Evolutionary conservation across 176 grass and related monocot genomes (phyloP).

Genomic region (Hordeum vulgare): DNA sequence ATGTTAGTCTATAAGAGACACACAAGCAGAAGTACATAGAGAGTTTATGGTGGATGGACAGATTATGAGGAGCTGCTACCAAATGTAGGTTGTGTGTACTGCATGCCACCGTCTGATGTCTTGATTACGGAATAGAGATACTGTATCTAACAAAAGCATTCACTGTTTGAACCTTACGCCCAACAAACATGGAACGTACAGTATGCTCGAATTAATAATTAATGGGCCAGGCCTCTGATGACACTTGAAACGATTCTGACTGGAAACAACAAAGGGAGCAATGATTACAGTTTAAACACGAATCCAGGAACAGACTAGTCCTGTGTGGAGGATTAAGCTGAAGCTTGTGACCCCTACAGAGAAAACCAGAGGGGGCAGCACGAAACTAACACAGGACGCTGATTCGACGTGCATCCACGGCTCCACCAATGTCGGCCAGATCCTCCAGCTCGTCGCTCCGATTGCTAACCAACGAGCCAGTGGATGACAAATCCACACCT

Average conservation of each 20-base stretch:
- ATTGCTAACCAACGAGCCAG: neutral
- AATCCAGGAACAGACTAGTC: neutral
- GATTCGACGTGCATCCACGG: neutral
- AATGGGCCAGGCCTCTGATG: neutral
- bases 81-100: neutral
- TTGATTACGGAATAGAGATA: neutral
- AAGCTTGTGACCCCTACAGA: neutral
- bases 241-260: neutral
- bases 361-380: neutral
- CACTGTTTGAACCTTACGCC: neutral
- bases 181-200: neutral
- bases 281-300: neutral
- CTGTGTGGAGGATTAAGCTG: neutral
- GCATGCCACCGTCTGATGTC: neutral
- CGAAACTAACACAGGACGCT: neutral
- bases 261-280: neutral
- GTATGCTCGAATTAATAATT: neutral
- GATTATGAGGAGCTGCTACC: neutral
- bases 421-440: neutral
- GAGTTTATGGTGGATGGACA: neutral
- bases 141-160: neutral
- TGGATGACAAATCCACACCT: neutral
- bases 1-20: neutral
- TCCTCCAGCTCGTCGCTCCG: neutral
- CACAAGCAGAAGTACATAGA: neutral